A percentile compares a stretch with the other conserved stretches of the same genome.
Evolutionary conservation across 305 asterid species (phyloP).

Genomic region (Fraxinus nigra): DNA sequence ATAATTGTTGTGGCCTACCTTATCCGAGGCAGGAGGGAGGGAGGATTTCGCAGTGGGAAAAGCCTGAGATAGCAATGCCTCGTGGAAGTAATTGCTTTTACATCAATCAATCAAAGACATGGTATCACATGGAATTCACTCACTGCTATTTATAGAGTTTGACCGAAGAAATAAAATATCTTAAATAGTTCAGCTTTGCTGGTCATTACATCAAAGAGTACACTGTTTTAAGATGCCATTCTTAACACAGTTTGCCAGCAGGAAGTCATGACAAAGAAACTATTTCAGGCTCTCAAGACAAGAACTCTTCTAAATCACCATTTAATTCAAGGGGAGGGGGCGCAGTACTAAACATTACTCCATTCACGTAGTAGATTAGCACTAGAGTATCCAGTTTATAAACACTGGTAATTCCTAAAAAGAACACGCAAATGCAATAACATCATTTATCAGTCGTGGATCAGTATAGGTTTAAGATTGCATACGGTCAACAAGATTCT

Average conservation of each 20-base stretch:
- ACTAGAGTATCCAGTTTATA: neutral
- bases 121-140: neutral
- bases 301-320: neutral
- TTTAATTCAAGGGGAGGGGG: neutral
- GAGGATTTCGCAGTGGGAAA: neutral
- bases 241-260: neutral
- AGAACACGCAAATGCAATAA: conserved; percentile 6
- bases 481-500: conserved; percentile 83
- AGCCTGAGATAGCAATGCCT: neutral
- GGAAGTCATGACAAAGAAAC: neutral
- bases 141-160: neutral
- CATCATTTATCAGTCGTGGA: neutral
- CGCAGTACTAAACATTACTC: neutral
- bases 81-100: neutral
- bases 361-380: neutral
- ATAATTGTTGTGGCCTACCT: neutral
- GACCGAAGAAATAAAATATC: neutral
- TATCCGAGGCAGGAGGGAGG: neutral
- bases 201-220: neutral
- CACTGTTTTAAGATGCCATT: neutral
- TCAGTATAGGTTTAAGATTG: conserved; percentile 16
- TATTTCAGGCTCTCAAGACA: neutral
- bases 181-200: neutral
- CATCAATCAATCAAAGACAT: neutral
- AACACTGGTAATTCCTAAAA: neutral